Evolutionary conservation across 805 yeast genomes (phyloP).

Genomic region (Pichia eremophila): DNA sequence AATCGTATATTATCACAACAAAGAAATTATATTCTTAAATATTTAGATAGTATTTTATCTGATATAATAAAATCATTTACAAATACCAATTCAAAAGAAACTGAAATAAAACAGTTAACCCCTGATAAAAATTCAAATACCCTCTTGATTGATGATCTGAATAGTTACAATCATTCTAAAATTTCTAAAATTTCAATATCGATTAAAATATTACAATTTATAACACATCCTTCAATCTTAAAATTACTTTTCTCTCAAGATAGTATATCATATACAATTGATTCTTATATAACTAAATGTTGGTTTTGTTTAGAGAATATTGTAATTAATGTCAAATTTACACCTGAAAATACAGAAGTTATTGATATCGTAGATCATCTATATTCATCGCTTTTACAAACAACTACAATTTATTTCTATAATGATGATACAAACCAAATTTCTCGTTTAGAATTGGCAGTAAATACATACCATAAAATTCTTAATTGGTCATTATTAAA

Average conservation of each 20-base stretch:
- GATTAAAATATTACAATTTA: constrained; percentile 18
- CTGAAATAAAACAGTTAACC: too few species aligned
- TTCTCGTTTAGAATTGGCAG: constrained; percentile 12
- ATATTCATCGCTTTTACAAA: constrained; percentile 18
- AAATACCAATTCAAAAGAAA: constrained; percentile 8
- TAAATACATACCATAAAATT: constrained; percentile 18
- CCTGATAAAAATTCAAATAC: not conserved
- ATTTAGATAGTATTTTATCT: constrained; percentile 16
- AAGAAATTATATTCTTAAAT: constrained; percentile 14
- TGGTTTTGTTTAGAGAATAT: constrained; percentile 28
- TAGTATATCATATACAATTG: constrained; percentile 15
- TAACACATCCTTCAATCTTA: constrained; percentile 17
- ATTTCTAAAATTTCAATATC: constrained; percentile 21
- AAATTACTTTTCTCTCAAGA: constrained; percentile 15
- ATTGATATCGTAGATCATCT: constrained; percentile 20
- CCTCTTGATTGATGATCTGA: not conserved
- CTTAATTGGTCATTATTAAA: constrained; percentile 22
- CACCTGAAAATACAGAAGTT: constrained; percentile 6
- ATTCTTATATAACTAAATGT: constrained; percentile 18
- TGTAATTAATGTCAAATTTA: constrained; percentile 18
- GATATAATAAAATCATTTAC: constrained; percentile 20
- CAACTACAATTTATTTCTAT: constrained; percentile 14
- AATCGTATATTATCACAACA: constrained; percentile 17
- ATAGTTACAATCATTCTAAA: constrained; percentile 6
- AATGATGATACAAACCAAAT: constrained; percentile 13